These are phyloP conservation scores for Nicotiana undulata DNA, from an alignment of 257 asterid genomes.

Conservation along the genomic window DNA sequence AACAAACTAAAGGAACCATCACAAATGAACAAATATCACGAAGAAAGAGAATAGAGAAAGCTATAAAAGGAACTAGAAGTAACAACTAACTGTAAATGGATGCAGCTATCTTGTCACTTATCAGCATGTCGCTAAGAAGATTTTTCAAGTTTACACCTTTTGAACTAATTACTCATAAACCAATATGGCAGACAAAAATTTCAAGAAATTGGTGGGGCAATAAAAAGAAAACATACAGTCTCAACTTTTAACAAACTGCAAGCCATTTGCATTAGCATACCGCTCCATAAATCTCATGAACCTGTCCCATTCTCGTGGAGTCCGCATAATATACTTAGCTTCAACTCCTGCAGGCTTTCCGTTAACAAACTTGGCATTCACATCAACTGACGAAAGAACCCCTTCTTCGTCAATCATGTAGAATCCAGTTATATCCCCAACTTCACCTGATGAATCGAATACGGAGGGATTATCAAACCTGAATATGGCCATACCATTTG, in stretches of 20 bases:
- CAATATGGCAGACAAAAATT: constrained; percentile 16
- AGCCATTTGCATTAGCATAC: constrained; percentile 67
- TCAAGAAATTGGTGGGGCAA: neutral
- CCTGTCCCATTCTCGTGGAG: constrained; percentile 87
- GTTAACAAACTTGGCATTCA: constrained; percentile 74
- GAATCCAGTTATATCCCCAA: constrained; percentile 89
- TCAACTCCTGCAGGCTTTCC: constrained; percentile 95
- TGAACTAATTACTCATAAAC: constrained; percentile 17
- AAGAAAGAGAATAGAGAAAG: neutral
- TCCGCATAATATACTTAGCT: constrained; percentile 80
- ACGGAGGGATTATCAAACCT: constrained; percentile 76
- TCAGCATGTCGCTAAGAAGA: neutral
- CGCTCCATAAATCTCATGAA: constrained; percentile 98
- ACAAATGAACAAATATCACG: neutral
- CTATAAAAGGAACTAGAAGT: neutral
- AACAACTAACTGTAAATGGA: neutral
- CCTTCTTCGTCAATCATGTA: constrained; percentile 97
- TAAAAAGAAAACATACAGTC: constrained; percentile 16
- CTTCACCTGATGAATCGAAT: constrained; percentile 79
- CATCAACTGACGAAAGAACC: constrained; percentile 74
- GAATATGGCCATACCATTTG: constrained; percentile 87
- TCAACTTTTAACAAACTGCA: constrained; percentile 67
- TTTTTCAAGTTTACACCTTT: constrained; percentile 16
- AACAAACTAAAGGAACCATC: neutral
- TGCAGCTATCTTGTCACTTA: neutral